phyloP scores from a whole-genome alignment of 768 basidiomycete species.

The Pleurotus giganteus region DNA sequence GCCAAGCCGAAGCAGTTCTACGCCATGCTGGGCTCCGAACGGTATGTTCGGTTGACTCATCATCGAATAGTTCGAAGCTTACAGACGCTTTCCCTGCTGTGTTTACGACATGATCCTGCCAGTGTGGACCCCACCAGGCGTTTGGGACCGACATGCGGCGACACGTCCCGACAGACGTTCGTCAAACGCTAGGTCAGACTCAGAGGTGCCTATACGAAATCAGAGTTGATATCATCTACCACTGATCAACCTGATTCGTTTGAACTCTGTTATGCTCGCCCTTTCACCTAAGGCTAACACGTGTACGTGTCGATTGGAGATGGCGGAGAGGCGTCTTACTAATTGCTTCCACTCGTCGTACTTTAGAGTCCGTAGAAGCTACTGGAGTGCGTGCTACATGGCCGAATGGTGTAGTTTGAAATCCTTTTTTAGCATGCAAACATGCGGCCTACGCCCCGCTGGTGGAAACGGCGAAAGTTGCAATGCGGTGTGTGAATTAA shows the following conservation, averaged over 20 bases:
- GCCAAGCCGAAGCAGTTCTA: too few species aligned
- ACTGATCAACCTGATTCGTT: slow-evolving; percentile 9
- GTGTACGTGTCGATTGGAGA: background rate
- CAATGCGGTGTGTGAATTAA: slow-evolving; percentile 7
- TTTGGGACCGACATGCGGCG: too few species aligned
- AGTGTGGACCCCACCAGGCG: too few species aligned
- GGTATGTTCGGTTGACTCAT: too few species aligned
- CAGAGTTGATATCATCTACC: slow-evolving; percentile 4
- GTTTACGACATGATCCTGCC: too few species aligned
- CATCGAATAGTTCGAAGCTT: too few species aligned
- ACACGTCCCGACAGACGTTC: background rate
- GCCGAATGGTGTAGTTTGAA: background rate
- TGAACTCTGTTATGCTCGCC: background rate
- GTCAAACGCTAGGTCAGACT: slow-evolving; percentile 1
- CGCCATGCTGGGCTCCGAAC: too few species aligned
- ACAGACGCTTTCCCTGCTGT: too few species aligned
- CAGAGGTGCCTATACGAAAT: background rate
- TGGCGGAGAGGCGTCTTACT: background rate
- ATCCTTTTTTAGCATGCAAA: background rate
- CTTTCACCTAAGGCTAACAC: slow-evolving; percentile 5
- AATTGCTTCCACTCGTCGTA: background rate
- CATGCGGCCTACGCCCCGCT: background rate
- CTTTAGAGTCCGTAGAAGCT: background rate
- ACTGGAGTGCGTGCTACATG: background rate
- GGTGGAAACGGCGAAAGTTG: slow-evolving; percentile 1